Evolutionary conservation across 352 stramenopile species (phyloP), one percentile per base, ranked within the genome.

Genomic region (Phytopythium litorale): DNA sequence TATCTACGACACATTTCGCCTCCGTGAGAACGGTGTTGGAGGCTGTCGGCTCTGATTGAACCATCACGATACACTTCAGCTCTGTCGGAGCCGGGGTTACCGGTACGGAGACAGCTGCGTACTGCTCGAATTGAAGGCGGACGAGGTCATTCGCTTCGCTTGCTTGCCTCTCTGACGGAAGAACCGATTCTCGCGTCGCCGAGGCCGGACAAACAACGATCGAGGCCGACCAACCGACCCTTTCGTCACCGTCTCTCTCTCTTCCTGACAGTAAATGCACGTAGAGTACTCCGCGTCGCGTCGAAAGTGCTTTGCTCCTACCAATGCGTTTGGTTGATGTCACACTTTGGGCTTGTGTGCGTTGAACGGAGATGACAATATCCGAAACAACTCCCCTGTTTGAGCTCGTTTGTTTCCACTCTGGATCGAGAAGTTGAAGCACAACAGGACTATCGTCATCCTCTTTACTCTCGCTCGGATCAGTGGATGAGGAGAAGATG

Each of bases 381-480:
- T 55, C 49, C 0, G 49, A 25, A 40, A 55, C 25, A 19, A 37
- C 49, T n/a, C 4, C 25, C 25, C 37, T 55, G 25, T 13, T n/a
- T 21, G 49, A 55, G 6, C 25, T 40, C 7, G 21, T 25, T 25
- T 55, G 49, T 18, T 33, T 55, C 49, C 21, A 37, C 16, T 55
- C 49, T 55, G 49, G 49, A 25, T 37, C 49, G 15, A 55, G 33
- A 3, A 55, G 49, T n/a, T 55, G 49, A n/a, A 55, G 49, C 18
- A 55, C 49, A 7, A 55, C 49, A 35, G n/a, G 4, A 46, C 40
- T n/a, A 46, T 46, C 40, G 7, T n/a, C 40, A 21, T 4, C 40
- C 19, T 46, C 40, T 8, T n/a, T 21, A n/a, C 40, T 21, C 6
- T 43, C 37, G 12, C 12, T 16, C 18, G 11, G 37, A 7, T 53